A percentile compares a stretch with the other conserved stretches of the same genome.
phyloP scores from a whole-genome alignment of 2,329 filamentous ascomycete species.

The Pseudogymnoascus sp. region DNA sequence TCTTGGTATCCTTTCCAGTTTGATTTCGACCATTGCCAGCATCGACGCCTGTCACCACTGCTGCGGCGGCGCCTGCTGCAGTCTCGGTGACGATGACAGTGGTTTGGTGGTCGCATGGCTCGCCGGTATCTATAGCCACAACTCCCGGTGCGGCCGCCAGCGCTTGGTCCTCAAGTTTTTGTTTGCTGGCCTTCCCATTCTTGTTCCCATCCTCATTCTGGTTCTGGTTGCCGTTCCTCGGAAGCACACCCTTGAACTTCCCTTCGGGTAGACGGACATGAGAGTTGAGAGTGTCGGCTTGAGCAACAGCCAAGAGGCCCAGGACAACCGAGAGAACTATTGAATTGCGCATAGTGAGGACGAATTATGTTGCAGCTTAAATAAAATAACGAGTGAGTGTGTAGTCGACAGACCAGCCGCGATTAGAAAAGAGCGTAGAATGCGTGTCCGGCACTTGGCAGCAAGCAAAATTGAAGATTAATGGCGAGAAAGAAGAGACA shows the following conservation, averaged over 20 bases:
- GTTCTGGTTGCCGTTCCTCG: neutral
- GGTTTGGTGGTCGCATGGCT: neutral
- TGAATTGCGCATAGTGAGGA: slow-evolving; percentile 1
- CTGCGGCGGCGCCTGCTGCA: neutral
- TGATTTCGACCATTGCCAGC: neutral
- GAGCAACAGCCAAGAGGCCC: neutral
- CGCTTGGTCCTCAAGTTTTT: neutral
- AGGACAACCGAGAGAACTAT: neutral
- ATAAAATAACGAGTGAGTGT: neutral
- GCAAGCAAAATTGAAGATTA: neutral
- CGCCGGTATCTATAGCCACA: neutral
- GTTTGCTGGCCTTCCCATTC: neutral
- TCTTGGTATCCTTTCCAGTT: neutral
- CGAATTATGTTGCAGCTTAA: neutral
- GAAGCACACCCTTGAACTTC: neutral
- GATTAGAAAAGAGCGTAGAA: slow-evolving; percentile 3
- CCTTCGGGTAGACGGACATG: neutral
- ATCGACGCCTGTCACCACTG: neutral
- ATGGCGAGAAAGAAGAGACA: neutral
- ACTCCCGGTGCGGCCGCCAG: neutral
- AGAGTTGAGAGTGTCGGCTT: neutral
- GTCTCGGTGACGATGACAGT: slow-evolving; percentile 2
- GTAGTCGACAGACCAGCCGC: slow-evolving; percentile 6
- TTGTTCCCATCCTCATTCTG: slow-evolving; percentile 1
- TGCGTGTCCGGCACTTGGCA: slow-evolving; percentile 1